Conservation (phyloP, 768 basidiomycete species). For the Tulasnella calospora region DNA sequence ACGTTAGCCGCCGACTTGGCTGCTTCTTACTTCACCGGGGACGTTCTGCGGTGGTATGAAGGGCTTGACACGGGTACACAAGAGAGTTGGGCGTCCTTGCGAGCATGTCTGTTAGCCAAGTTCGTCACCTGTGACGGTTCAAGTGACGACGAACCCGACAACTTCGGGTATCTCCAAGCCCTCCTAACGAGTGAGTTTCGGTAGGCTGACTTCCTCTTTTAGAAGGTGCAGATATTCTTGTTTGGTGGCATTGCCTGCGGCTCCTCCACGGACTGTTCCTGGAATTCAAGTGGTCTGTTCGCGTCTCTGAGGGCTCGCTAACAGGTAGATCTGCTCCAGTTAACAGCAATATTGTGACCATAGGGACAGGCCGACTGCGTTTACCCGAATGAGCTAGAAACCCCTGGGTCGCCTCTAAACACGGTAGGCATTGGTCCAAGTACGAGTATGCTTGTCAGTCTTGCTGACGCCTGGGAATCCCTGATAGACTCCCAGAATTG, state of each 20-base stretch:
- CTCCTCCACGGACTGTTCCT: neutral
- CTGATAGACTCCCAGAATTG: neutral
- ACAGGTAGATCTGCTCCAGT: neutral
- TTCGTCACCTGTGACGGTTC: neutral
- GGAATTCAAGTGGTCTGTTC: neutral
- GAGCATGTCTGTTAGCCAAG: neutral
- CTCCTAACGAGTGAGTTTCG: neutral
- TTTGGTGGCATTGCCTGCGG: neutral
- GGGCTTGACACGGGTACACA: neutral
- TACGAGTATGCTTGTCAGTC: neutral
- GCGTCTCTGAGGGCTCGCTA: neutral
- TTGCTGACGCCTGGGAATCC: neutral
- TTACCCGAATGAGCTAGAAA: neutral
- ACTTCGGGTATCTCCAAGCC: neutral
- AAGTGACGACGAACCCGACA: neutral
- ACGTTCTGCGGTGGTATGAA: neutral
- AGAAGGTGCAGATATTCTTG: neutral
- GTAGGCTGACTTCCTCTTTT: neutral
- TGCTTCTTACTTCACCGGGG: neutral
- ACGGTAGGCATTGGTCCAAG: neutral
- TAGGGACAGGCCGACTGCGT: neutral
- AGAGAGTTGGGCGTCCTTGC: neutral
- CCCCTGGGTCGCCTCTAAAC: neutral
- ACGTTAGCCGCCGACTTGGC: neutral
- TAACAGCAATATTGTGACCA: neutral